Evolutionary conservation across 2,329 filamentous ascomycete species (phyloP).

Genomic region (Penicillium sp.): DNA sequence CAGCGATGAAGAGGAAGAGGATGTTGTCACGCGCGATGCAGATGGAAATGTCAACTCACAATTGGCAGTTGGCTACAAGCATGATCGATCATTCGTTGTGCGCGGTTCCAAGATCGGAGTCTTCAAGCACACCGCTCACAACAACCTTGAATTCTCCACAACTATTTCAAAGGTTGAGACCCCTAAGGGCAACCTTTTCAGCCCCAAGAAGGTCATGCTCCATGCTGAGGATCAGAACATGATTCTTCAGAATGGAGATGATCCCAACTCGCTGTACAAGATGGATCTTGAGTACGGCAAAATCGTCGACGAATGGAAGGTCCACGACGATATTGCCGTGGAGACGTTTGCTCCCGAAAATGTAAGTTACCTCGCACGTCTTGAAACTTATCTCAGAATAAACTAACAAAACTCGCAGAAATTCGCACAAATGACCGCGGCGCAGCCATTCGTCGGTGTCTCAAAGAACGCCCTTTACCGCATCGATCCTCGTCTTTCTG

Average conservation of each 20-base stretch:
- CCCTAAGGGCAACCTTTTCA: conserved; percentile 80
- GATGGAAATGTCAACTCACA: conserved; percentile 89
- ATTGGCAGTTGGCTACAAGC: conserved; percentile 92
- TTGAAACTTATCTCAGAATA: not conserved
- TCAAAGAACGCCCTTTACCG: conserved; percentile 92
- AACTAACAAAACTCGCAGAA: conserved; percentile 55
- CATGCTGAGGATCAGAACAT: conserved; percentile 87
- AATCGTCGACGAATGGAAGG: conserved; percentile 97
- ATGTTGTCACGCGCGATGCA: conserved; percentile 63
- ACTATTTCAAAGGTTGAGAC: conserved; percentile 96
- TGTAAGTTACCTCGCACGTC: conserved; percentile 40
- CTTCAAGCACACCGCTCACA: conserved; percentile 92
- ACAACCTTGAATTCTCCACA: conserved; percentile 91
- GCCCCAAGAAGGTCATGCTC: conserved; percentile 94
- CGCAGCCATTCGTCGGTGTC: conserved; percentile 91
- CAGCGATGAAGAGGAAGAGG: conserved; percentile 75
- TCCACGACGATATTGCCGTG: conserved; percentile 93
- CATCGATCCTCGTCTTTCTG: conserved; percentile 83
- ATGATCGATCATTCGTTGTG: conserved; percentile 95
- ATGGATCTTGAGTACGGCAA: conserved; percentile 99
- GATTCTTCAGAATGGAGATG: conserved; percentile 76
- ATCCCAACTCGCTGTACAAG: conserved; percentile 88
- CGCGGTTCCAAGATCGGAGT: conserved; percentile 97
- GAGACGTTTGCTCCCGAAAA: conserved; percentile 90
- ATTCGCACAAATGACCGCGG: conserved; percentile 94